Percentiles rank a stretch among this genome's conserved stretches.
These are phyloP conservation scores for Pichia phayaonensis DNA, from an alignment of 805 yeast species.

Conservation along the genomic window DNA sequence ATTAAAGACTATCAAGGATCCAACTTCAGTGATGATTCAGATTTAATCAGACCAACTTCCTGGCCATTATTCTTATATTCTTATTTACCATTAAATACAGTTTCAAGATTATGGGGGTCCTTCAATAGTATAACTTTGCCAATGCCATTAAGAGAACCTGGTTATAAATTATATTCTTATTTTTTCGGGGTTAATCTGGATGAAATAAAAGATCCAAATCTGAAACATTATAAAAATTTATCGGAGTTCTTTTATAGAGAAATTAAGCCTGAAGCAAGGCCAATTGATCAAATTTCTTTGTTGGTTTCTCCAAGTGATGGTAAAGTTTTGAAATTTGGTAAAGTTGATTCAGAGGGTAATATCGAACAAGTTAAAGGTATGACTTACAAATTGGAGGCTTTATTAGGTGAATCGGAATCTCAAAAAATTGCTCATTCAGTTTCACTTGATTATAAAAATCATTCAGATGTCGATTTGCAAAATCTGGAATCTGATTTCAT, in stretches of 20 bases:
- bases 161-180: conserved; percentile 68
- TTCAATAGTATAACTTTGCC: conserved; percentile 81
- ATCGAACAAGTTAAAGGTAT: conserved; percentile 97
- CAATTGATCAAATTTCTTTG: conserved; percentile 54
- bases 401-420: conserved; percentile 55
- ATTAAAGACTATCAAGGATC: conserved; percentile 15
- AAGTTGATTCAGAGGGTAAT: conserved; percentile 60
- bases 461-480: conserved; percentile 11
- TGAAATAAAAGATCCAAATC: conserved; percentile 81
- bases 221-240: conserved; percentile 66
- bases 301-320: conserved; percentile 94
- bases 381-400: conserved; percentile 83
- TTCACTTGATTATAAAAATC: background rate
- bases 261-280: conserved; percentile 71
- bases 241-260: conserved; percentile 88
- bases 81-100: conserved; percentile 82
- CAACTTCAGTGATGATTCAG: conserved; percentile 23
- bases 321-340: conserved; percentile 76
- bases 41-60: conserved; percentile 51
- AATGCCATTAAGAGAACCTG: conserved; percentile 76
- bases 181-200: conserved; percentile 83
- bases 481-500: conserved; percentile 5
- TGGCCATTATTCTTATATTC: conserved; percentile 90
- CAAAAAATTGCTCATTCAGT: conserved; percentile 39
- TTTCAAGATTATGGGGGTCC: conserved; percentile 92